These are phyloP conservation scores for Vaccinium corymbosum DNA, from an alignment of 148 eudicot genomes.

Conservation along the genomic window DNA sequence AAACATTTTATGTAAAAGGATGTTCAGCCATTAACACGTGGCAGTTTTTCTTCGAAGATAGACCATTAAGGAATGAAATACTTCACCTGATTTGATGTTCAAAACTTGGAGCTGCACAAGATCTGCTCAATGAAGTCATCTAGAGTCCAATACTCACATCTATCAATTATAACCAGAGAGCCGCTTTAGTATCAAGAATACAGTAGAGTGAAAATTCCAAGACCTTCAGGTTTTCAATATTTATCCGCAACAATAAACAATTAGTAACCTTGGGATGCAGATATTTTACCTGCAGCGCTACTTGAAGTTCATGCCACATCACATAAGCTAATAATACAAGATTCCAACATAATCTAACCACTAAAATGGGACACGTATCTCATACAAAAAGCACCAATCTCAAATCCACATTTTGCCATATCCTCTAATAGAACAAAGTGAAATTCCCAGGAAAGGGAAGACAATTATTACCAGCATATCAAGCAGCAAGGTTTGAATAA, in stretches of 20 bases:
- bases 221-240: slow-evolving; percentile 28
- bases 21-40: slow-evolving; percentile 7
- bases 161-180: slow-evolving; percentile 75
- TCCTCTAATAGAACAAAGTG: slow-evolving; percentile 32
- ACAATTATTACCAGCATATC: slow-evolving; percentile 69
- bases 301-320: slow-evolving; percentile 4
- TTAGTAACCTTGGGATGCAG: neutral
- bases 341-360: neutral
- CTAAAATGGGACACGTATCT: slow-evolving; percentile 4
- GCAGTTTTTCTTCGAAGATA: slow-evolving; percentile 23
- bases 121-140: slow-evolving; percentile 67
- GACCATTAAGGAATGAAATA: slow-evolving; percentile 34
- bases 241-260: slow-evolving; percentile 21
- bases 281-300: slow-evolving; percentile 9
- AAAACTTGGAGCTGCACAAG: slow-evolving; percentile 48
- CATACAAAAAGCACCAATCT: slow-evolving; percentile 16
- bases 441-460: slow-evolving; percentile 47
- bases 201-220: slow-evolving; percentile 19
- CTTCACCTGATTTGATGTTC: slow-evolving; percentile 60
- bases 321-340: slow-evolving; percentile 14
- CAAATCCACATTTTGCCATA: slow-evolving; percentile 17
- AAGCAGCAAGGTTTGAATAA: slow-evolving; percentile 80
- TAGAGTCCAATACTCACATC: slow-evolving; percentile 67
- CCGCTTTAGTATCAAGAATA: slow-evolving; percentile 51
- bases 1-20: slow-evolving; percentile 9